A percentile compares a stretch with the other conserved stretches of the same genome.
phyloP scores from a whole-genome alignment of 2,329 filamentous ascomycete species.

The Dactylellina leptospora region DNA sequence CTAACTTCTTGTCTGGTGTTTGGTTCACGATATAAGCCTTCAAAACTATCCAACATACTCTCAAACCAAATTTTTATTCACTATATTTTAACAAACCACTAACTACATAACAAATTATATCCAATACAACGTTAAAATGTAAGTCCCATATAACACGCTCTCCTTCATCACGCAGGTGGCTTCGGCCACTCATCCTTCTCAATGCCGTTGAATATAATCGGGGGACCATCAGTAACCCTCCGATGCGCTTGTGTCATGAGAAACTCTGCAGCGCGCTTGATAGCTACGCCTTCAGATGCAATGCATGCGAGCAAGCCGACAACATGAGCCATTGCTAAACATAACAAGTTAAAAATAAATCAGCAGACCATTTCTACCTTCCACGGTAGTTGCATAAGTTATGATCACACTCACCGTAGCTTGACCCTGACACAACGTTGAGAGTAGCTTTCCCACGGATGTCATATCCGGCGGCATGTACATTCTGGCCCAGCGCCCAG shows the following conservation, averaged over 20 bases:
- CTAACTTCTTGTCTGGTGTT: too few species aligned
- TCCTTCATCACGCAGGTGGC: too few species aligned
- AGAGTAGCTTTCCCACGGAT: not conserved
- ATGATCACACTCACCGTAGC: conserved; percentile 9
- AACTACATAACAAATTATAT: too few species aligned
- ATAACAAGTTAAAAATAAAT: not conserved
- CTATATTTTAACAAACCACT: too few species aligned
- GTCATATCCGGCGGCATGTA: conserved; percentile 3
- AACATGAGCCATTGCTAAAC: conserved; percentile 4
- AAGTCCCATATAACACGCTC: too few species aligned
- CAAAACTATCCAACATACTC: too few species aligned
- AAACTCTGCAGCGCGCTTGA: too few species aligned
- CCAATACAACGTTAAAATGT: too few species aligned
- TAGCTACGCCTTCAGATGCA: not conserved
- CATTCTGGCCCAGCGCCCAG: conserved; percentile 12
- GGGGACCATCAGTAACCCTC: conserved; percentile 1
- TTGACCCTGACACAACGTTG: not conserved
- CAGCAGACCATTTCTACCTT: not conserved
- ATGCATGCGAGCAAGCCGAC: conserved; percentile 2
- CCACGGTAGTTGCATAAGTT: not conserved
- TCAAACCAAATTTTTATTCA: too few species aligned
- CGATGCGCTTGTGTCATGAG: not conserved
- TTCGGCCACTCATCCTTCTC: too few species aligned
- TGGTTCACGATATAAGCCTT: too few species aligned
- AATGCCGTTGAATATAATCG: conserved; percentile 7